These are phyloP conservation scores for Rubia peregrina DNA, from an alignment of 305 asterid species.

Conservation along the genomic window DNA sequence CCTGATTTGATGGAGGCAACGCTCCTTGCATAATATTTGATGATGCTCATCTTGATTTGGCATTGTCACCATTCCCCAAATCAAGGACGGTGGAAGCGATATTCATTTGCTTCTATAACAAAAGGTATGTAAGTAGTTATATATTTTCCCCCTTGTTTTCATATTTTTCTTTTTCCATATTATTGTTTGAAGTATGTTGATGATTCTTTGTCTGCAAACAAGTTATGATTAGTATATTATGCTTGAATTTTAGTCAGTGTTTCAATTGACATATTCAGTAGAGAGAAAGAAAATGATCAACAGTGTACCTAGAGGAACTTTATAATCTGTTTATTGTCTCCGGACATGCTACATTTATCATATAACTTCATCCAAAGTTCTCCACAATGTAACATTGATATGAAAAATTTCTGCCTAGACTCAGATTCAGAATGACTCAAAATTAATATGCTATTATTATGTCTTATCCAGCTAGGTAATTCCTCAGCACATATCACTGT, in stretches of 20 bases:
- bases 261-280: not conserved
- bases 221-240: not conserved
- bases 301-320: not conserved
- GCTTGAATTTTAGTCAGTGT: not conserved
- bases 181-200: not conserved
- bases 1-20: too few species aligned
- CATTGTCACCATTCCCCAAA: constrained; percentile 57
- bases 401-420: not conserved
- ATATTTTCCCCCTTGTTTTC: too few species aligned
- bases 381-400: not conserved
- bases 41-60: too few species aligned
- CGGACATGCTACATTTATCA: not conserved
- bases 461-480: not conserved
- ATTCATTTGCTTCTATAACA: constrained; percentile 81
- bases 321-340: not conserved
- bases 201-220: not conserved
- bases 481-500: not conserved
- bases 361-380: not conserved
- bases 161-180: constrained; percentile 2
- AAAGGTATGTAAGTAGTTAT: constrained; percentile 49
- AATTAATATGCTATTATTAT: too few species aligned
- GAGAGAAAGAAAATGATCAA: constrained; percentile 1
- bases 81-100: constrained; percentile 57
- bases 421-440: too few species aligned
- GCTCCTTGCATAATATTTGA: too few species aligned